A percentile compares a stretch with the other conserved stretches of the same genome.
phyloP scores from a whole-genome alignment of 441 rosid species.

The Gossypium lobatum region DNA sequence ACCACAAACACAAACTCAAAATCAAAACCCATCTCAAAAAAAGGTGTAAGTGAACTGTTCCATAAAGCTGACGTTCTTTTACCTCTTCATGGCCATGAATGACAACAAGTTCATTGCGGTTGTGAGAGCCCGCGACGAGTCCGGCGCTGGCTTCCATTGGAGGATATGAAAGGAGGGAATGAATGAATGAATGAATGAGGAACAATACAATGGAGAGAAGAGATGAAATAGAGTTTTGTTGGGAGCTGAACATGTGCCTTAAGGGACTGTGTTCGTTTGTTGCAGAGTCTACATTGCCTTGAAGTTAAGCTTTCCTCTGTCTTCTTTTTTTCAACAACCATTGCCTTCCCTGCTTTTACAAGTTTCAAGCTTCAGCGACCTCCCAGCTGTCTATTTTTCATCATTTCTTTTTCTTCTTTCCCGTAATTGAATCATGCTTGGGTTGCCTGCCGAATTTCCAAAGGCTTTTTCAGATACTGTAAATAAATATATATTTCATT shows the following conservation, averaged over 20 bases:
- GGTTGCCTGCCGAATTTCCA: neutral
- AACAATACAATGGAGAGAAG: conserved; percentile 13
- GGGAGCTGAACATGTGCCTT: conserved; percentile 25
- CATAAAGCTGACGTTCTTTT: neutral
- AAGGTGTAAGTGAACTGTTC: neutral
- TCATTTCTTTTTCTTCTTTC: neutral
- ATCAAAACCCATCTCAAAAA: neutral
- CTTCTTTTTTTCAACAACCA: conserved; percentile 25
- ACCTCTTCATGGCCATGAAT: conserved; percentile 98
- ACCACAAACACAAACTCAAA: neutral
- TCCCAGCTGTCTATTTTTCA: neutral
- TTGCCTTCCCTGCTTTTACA: conserved; percentile 8
- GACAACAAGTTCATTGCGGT: conserved; percentile 96
- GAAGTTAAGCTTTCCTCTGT: conserved; percentile 66
- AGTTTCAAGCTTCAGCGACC: conserved; percentile 20
- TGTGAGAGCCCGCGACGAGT: conserved; percentile 96
- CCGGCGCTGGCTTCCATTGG: conserved; percentile 98
- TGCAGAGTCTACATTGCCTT: conserved; percentile 93
- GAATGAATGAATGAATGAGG: neutral
- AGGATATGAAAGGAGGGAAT: neutral
- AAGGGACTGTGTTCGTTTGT: conserved; percentile 36
- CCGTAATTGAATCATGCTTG: neutral
- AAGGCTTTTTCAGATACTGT: neutral
- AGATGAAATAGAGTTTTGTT: conserved; percentile 23
- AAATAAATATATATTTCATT: neutral